phyloP scores from a whole-genome alignment of 305 asterid species.

The Solanum aculeatissimum region DNA sequence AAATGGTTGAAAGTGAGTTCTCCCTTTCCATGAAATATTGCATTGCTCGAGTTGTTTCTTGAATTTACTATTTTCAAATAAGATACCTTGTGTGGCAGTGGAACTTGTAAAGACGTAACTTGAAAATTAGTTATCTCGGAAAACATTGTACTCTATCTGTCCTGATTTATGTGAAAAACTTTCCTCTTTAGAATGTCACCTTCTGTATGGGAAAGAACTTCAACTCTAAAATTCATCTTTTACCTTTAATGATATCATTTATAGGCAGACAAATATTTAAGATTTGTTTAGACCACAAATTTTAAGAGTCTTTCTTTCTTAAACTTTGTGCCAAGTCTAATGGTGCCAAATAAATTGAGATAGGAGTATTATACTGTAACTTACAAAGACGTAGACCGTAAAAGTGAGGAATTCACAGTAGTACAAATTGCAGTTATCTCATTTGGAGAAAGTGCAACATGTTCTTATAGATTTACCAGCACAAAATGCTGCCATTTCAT shows the following conservation, averaged over 20 bases:
- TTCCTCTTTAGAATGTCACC: background rate
- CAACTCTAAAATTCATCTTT: background rate
- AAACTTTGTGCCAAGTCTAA: background rate
- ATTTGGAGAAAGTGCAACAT: background rate
- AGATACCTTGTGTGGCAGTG: background rate
- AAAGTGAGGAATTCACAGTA: background rate
- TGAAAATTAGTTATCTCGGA: background rate
- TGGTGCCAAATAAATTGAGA: background rate
- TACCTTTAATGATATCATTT: background rate
- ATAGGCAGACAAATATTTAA: background rate
- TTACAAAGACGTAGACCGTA: background rate
- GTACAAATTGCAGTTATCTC: background rate
- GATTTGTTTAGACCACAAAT: background rate
- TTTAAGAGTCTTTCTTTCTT: background rate
- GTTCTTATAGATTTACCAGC: background rate
- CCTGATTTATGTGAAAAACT: background rate
- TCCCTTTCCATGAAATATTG: background rate
- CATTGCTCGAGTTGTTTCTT: background rate
- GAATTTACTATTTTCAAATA: background rate
- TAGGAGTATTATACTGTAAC: background rate
- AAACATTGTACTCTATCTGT: background rate
- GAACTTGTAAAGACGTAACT: background rate
- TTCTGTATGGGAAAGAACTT: background rate
- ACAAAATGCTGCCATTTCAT: background rate
- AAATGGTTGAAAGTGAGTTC: constrained; percentile 77